phyloP scores from a whole-genome alignment of 2,329 filamentous ascomycete species.

The Tolypocladium tundrense region DNA sequence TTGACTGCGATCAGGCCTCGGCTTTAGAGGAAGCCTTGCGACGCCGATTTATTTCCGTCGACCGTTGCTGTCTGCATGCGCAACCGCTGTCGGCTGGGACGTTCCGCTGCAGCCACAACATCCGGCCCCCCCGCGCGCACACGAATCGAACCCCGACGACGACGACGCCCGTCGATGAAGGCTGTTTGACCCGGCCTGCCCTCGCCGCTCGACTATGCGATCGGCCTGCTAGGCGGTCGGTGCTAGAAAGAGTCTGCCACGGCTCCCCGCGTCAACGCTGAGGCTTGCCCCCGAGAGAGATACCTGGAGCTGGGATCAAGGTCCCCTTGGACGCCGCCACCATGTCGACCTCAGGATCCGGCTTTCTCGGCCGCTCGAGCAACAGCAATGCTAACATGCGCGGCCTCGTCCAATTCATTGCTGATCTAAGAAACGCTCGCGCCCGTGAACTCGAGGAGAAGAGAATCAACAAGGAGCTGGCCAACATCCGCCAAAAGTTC shows the following conservation, averaged over 20 bases:
- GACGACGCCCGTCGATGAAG: constrained; percentile 11
- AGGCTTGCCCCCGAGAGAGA: neutral
- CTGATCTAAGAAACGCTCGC: constrained; percentile 86
- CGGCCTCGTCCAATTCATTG: constrained; percentile 95
- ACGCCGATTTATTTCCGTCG: neutral
- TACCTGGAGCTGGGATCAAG: neutral
- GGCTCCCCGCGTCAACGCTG: neutral
- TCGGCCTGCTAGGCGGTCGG: constrained; percentile 15
- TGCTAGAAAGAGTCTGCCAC: constrained; percentile 3
- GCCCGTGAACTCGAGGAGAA: constrained; percentile 96
- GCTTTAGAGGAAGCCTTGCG: neutral
- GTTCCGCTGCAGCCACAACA: neutral
- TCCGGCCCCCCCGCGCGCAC: neutral
- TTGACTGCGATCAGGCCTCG: neutral
- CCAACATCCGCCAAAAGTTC: constrained; percentile 97
- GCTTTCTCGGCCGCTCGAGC: constrained; percentile 57
- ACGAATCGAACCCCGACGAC: neutral
- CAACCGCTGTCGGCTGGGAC: neutral
- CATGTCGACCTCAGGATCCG: constrained; percentile 47
- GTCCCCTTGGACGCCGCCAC: constrained; percentile 9
- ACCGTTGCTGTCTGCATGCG: neutral
- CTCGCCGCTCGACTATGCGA: constrained; percentile 20
- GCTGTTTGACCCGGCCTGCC: constrained; percentile 14
- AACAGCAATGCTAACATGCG: constrained; percentile 60
- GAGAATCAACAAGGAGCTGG: constrained; percentile 97